These are phyloP conservation scores for Zygotorulaspora chibaensis DNA, from an alignment of 805 yeast species.

Conservation along the genomic window DNA sequence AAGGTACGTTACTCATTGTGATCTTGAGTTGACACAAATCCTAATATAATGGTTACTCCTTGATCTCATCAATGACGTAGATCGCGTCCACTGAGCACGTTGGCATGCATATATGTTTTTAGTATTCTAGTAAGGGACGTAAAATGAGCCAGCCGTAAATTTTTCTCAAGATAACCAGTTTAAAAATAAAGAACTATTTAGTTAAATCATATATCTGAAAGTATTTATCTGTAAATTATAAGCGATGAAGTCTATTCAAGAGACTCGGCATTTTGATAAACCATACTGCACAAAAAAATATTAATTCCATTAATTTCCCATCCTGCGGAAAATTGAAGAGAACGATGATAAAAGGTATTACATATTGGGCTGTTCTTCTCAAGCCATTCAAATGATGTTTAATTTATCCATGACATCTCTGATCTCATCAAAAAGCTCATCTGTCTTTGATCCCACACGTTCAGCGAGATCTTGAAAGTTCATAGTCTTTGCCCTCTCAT, in stretches of 20 bases:
- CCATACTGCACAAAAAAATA: neutral
- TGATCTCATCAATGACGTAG: neutral
- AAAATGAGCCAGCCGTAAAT: neutral
- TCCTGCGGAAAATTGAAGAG: conserved; percentile 6
- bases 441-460: conserved; percentile 24
- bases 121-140: too few relatives aligned
- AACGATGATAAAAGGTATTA: neutral
- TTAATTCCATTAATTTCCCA: conserved; percentile 6
- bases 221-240: neutral
- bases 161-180: too few relatives aligned
- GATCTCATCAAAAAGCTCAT: conserved; percentile 26
- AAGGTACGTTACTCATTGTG: neutral
- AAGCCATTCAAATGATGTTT: conserved; percentile 19
- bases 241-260: too few relatives aligned
- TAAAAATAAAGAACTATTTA: neutral
- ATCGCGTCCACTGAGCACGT: neutral
- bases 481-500: conserved; percentile 7
- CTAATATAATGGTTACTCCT: neutral
- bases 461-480: conserved; percentile 17
- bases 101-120: too few relatives aligned
- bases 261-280: neutral
- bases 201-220: neutral
- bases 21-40: neutral
- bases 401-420: conserved; percentile 26
- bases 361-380: neutral